These are phyloP conservation scores for Lasiosphaeria miniovina DNA, from an alignment of 495 filamentous ascomycete species.

Conservation along the genomic window DNA sequence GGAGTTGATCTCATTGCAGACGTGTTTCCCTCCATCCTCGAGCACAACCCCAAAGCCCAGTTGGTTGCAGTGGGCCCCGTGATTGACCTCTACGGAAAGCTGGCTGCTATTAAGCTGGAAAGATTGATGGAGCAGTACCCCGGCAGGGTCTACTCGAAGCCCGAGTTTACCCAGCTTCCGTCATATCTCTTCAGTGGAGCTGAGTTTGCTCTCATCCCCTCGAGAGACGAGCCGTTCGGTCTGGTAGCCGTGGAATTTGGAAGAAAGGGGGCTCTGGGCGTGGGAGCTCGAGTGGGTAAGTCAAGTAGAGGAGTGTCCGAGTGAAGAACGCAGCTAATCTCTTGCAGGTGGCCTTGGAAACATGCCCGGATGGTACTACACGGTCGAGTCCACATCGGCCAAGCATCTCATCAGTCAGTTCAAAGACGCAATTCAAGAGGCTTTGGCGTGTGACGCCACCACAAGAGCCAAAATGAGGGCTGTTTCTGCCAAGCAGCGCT, in stretches of 20 bases:
- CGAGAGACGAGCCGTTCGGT: slow-evolving; percentile 72
- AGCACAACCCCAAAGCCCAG: slow-evolving; percentile 63
- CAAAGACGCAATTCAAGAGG: slow-evolving; percentile 55
- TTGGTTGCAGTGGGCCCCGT: slow-evolving; percentile 69
- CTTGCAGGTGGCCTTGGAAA: slow-evolving; percentile 59
- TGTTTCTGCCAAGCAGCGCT: slow-evolving; percentile 69
- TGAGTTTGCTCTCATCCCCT: slow-evolving; percentile 73
- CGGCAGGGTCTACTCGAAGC: slow-evolving; percentile 66
- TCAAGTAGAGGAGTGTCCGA: not conserved
- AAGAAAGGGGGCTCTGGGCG: slow-evolving; percentile 71
- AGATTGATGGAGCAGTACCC: slow-evolving; percentile 72
- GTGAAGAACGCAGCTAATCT: not conserved
- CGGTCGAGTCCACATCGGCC: slow-evolving; percentile 65
- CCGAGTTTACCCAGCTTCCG: slow-evolving; percentile 68
- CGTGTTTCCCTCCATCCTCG: slow-evolving; percentile 68
- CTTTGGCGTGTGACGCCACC: slow-evolving; percentile 59
- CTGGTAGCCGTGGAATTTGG: slow-evolving; percentile 76
- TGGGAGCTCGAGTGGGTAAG: slow-evolving; percentile 69
- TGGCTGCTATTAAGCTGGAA: slow-evolving; percentile 69
- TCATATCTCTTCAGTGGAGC: slow-evolving; percentile 71
- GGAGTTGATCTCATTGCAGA: slow-evolving; percentile 77
- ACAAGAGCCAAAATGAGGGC: slow-evolving; percentile 67
- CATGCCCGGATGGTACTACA: slow-evolving; percentile 80
- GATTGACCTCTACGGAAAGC: slow-evolving; percentile 76
- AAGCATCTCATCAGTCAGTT: slow-evolving; percentile 73